phyloP scores from a whole-genome alignment of 345 rosid genomes.

The Rhodamnia argentea region DNA sequence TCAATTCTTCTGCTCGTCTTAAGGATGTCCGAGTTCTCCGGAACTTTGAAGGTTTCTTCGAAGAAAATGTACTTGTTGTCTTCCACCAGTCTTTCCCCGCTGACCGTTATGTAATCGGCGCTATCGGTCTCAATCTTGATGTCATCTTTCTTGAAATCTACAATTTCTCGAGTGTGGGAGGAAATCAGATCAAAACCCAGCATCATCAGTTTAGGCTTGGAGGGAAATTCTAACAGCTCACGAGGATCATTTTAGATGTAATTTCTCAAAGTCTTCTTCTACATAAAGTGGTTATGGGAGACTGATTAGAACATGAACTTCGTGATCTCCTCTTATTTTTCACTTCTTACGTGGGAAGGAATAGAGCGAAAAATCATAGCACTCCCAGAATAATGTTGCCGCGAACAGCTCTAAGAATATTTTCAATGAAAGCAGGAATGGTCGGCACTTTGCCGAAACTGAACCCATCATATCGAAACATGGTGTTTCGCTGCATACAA shows the following conservation, averaged over 20 bases:
- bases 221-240: background rate
- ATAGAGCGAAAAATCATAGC: background rate
- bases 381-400: background rate
- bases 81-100: constrained; percentile 30
- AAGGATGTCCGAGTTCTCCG: constrained; percentile 17
- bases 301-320: background rate
- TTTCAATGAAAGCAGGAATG: background rate
- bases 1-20: constrained; percentile 16
- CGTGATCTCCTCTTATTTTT: background rate
- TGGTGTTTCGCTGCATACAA: background rate
- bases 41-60: constrained; percentile 17
- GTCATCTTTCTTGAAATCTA: constrained; percentile 36
- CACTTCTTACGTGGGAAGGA: background rate
- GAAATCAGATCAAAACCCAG: background rate
- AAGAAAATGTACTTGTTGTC: constrained; percentile 14
- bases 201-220: background rate
- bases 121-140: constrained; percentile 23
- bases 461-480: background rate
- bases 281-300: background rate
- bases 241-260: background rate
- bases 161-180: background rate
- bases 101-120: constrained; percentile 7
- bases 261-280: background rate
- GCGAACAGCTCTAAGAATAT: background rate
- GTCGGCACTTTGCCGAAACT: background rate